Percentiles rank a stretch among this genome's conserved stretches.
phyloP scores from a whole-genome alignment of 768 basidiomycete genomes.

The Collybiopsis luxurians region DNA sequence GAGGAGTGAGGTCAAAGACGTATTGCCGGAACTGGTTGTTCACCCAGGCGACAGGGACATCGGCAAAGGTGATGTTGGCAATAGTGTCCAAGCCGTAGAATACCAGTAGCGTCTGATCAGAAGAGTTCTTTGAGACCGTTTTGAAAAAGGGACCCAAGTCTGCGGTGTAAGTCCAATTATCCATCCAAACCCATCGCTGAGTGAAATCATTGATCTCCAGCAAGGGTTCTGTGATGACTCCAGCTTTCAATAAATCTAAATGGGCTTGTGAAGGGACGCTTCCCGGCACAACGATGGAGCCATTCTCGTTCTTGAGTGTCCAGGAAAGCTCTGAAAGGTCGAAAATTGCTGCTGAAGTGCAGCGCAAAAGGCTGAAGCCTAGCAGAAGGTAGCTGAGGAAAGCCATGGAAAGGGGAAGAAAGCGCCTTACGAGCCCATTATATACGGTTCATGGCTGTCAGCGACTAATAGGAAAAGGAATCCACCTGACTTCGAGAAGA shows the following conservation, averaged over 20 bases:
- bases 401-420: background rate
- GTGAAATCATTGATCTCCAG: slow-evolving; percentile 55
- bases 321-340: slow-evolving; percentile 46
- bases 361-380: background rate
- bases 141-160: slow-evolving; percentile 43
- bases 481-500: slow-evolving; percentile 2
- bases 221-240: slow-evolving; percentile 52
- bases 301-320: slow-evolving; percentile 53
- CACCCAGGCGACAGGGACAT: slow-evolving; percentile 53
- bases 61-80: slow-evolving; percentile 51
- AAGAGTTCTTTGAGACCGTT: slow-evolving; percentile 15
- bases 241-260: slow-evolving; percentile 48
- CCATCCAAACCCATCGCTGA: slow-evolving; percentile 52
- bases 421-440: background rate
- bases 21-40: slow-evolving; percentile 58
- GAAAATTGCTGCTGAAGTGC: slow-evolving; percentile 24
- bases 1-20: slow-evolving; percentile 46
- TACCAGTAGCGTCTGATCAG: slow-evolving; percentile 39
- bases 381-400: background rate
- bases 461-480: background rate
- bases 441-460: too few species aligned
- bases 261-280: slow-evolving; percentile 52
- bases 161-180: slow-evolving; percentile 60
- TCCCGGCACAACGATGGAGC: slow-evolving; percentile 51
- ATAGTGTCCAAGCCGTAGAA: slow-evolving; percentile 60